A percentile compares a stretch with the other conserved stretches of the same genome.
These are phyloP conservation scores for Lasiosphaeria miniovina DNA, from an alignment of 495 filamentous ascomycete species.

Conservation along the genomic window DNA sequence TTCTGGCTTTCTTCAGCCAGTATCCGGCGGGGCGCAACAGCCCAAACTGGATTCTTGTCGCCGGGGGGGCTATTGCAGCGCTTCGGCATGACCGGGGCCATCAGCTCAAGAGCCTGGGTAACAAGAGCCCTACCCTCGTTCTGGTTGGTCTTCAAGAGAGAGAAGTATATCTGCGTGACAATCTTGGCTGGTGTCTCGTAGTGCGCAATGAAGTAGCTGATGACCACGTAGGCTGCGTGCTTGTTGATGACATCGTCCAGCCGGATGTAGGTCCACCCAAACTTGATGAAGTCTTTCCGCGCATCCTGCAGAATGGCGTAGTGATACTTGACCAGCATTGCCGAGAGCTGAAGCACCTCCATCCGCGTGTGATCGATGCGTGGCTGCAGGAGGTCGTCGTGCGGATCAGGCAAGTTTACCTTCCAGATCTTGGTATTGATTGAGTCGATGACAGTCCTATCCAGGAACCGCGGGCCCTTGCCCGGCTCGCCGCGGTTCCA, in stretches of 20 bases:
- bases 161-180: slow-evolving; percentile 87
- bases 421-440: slow-evolving; percentile 95
- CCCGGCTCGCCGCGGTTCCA: slow-evolving; percentile 48
- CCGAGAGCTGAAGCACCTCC: slow-evolving; percentile 91
- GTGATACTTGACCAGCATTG: slow-evolving; percentile 92
- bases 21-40: slow-evolving; percentile 85
- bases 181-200: slow-evolving; percentile 98
- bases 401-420: slow-evolving; percentile 75
- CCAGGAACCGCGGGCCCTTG: slow-evolving; percentile 73
- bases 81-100: slow-evolving; percentile 90
- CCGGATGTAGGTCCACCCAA: slow-evolving; percentile 96
- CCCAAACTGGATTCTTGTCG: slow-evolving; percentile 66
- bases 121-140: slow-evolving; percentile 91
- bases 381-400: slow-evolving; percentile 79
- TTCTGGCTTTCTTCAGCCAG: slow-evolving; percentile 95
- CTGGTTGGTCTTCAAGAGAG: slow-evolving; percentile 85
- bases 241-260: slow-evolving; percentile 99
- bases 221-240: slow-evolving; percentile 93
- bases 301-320: slow-evolving; percentile 78
- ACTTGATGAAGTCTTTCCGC: slow-evolving; percentile 97
- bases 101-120: slow-evolving; percentile 88
- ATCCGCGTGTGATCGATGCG: slow-evolving; percentile 94
- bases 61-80: slow-evolving; percentile 48
- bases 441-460: slow-evolving; percentile 82
- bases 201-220: slow-evolving; percentile 94